phyloP scores from a whole-genome alignment of 495 filamentous ascomycete genomes.

The Chlorociboria aeruginascens region DNA sequence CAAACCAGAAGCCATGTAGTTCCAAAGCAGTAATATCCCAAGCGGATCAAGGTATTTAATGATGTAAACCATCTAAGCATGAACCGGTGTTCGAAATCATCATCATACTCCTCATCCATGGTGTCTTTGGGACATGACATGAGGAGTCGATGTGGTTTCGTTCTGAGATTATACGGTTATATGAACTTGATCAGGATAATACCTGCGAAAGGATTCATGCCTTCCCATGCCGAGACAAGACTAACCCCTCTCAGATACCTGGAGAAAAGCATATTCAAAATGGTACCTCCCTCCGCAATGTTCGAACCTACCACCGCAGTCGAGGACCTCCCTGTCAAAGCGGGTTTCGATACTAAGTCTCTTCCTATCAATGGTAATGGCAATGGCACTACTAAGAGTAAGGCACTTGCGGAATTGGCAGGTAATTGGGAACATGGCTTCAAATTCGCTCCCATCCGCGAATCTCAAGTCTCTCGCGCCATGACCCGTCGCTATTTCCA shows the following conservation, averaged over 20 bases:
- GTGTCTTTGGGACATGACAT: constrained; percentile 14
- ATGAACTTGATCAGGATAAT: constrained; percentile 98
- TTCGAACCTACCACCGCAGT: constrained; percentile 13
- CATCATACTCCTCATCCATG: constrained; percentile 19
- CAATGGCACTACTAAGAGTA: constrained; percentile 16
- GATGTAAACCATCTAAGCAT: constrained; percentile 41
- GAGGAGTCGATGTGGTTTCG: constrained; percentile 29
- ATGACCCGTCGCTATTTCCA: constrained; percentile 88
- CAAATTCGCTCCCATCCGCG: constrained; percentile 73
- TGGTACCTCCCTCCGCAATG: constrained; percentile 60
- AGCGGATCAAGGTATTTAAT: constrained; percentile 47
- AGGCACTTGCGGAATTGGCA: constrained; percentile 22
- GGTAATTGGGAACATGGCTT: constrained; percentile 38
- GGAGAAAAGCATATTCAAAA: constrained; percentile 28
- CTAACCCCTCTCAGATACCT: constrained; percentile 23
- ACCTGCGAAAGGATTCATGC: constrained; percentile 97
- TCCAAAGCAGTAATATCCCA: constrained; percentile 19
- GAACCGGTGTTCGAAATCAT: constrained; percentile 52
- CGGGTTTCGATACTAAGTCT: constrained; percentile 6
- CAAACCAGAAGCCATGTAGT: constrained; percentile 13
- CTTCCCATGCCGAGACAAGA: constrained; percentile 24
- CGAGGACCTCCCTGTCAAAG: constrained; percentile 11
- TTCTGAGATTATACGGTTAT: constrained; percentile 90
- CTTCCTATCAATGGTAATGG: constrained; percentile 11
- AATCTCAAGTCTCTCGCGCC: constrained; percentile 80